These are phyloP conservation scores for Myriosclerotinia duriaeana DNA, from an alignment of 2,329 filamentous ascomycete species.

Conservation along the genomic window DNA sequence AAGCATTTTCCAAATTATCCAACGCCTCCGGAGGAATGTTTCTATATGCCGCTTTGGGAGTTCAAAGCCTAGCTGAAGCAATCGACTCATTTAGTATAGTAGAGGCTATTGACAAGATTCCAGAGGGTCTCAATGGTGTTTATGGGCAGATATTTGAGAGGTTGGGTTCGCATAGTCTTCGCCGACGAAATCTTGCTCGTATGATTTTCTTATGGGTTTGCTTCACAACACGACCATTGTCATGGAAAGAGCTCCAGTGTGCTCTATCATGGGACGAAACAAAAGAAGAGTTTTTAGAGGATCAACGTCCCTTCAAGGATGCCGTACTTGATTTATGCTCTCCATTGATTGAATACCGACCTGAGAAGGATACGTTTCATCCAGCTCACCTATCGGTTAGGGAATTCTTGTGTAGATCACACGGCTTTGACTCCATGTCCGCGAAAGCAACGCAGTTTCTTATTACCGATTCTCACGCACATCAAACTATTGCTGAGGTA, in stretches of 20 bases:
- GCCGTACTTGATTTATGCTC: constrained; percentile 12
- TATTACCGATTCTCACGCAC: constrained; percentile 15
- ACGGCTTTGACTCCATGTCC: constrained; percentile 17
- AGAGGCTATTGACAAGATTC: constrained; percentile 16
- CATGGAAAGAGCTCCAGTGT: constrained; percentile 18
- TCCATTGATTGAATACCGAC: constrained; percentile 20
- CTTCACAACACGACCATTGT: constrained; percentile 14
- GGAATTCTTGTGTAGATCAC: constrained; percentile 7
- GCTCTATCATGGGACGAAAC: constrained; percentile 20
- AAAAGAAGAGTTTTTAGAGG: constrained; percentile 1
- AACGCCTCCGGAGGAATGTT: constrained; percentile 19
- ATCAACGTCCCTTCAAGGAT: constrained; percentile 19
- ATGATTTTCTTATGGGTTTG: constrained; percentile 19
- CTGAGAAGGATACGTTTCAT: constrained; percentile 16
- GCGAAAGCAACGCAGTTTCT: constrained; percentile 18
- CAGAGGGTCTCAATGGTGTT: constrained; percentile 12
- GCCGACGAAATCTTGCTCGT: constrained; percentile 11
- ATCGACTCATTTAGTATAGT: constrained; percentile 15
- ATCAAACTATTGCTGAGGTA: constrained; percentile 14
- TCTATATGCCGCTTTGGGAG: constrained; percentile 13
- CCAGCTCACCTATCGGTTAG: constrained; percentile 4
- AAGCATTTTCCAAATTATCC: constrained; percentile 17
- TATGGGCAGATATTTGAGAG: constrained; percentile 20
- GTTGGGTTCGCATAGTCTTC: constrained; percentile 15
- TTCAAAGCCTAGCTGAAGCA: constrained; percentile 17